Conservation (phyloP, 2,329 filamentous ascomycete genomes). For the Fusarium pseudonygamai region DNA sequence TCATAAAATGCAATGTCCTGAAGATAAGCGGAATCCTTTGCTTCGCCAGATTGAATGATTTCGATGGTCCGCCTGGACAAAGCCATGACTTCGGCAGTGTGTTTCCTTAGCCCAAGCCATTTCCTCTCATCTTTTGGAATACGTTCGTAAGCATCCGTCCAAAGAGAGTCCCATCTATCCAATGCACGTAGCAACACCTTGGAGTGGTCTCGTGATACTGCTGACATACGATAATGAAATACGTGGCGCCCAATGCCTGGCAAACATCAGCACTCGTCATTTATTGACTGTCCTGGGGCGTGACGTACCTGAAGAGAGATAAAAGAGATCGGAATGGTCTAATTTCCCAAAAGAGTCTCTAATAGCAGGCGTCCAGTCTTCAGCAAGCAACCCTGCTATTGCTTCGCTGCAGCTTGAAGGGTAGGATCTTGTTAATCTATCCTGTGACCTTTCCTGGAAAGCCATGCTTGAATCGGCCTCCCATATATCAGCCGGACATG, state of each 20-base stretch:
- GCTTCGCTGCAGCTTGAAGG: not conserved
- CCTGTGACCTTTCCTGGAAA: not conserved
- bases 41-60: not conserved
- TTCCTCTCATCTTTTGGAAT: not conserved
- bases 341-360: not conserved
- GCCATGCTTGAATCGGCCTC: not conserved
- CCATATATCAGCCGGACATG: constrained; percentile 20
- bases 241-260: constrained; percentile 5
- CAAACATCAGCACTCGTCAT: not conserved
- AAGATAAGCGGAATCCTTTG: not conserved
- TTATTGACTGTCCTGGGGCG: rapidly evolving
- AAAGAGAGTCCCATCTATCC: constrained; percentile 25
- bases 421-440: not conserved
- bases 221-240: constrained; percentile 17
- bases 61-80: constrained; percentile 10
- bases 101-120: constrained; percentile 20
- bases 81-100: constrained; percentile 5
- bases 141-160: not conserved
- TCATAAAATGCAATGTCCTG: constrained; percentile 5
- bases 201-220: not conserved
- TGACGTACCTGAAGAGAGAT: not conserved
- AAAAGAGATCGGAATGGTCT: not conserved
- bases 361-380: not conserved
- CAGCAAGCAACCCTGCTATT: constrained; percentile 3
- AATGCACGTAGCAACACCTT: not conserved